These are phyloP conservation scores for Diaporthe humulicola DNA, from an alignment of 2,329 filamentous ascomycete genomes.

Conservation along the genomic window DNA sequence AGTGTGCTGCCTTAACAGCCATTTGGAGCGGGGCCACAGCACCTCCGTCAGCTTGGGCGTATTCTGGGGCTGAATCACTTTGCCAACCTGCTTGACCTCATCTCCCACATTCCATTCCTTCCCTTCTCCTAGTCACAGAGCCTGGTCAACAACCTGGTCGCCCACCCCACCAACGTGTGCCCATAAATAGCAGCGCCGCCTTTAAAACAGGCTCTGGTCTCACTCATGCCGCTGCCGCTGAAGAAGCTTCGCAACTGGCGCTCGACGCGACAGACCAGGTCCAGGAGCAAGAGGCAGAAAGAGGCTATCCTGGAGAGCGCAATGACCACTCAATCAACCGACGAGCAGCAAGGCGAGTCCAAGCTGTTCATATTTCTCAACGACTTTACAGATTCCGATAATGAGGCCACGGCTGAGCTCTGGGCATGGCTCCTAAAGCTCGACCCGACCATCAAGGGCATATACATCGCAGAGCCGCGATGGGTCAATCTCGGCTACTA, in stretches of 20 bases:
- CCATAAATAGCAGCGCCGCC: constrained; percentile 16
- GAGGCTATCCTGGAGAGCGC: constrained; percentile 27
- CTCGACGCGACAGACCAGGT: constrained; percentile 35
- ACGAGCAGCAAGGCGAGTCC: not conserved
- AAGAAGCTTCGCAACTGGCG: constrained; percentile 36
- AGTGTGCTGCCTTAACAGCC: constrained; percentile 1
- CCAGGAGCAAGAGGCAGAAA: constrained; percentile 30
- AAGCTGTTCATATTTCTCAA: constrained; percentile 37
- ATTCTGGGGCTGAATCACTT: not conserved
- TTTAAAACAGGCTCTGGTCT: not conserved
- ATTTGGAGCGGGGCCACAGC: not conserved
- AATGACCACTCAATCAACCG: constrained; percentile 30
- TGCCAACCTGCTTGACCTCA: constrained; percentile 13
- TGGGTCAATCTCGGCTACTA: constrained; percentile 39
- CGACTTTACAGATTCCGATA: constrained; percentile 40
- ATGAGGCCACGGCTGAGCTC: constrained; percentile 36
- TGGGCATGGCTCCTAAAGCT: constrained; percentile 25
- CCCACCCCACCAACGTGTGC: not conserved
- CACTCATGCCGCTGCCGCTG: constrained; percentile 31
- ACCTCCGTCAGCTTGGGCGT: not conserved
- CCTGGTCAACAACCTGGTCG: constrained; percentile 7
- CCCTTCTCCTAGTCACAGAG: not conserved
- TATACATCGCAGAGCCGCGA: constrained; percentile 39
- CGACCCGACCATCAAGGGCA: constrained; percentile 29
- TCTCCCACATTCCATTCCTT: not conserved